Base-by-base conservation (phyloP, 2,329 filamentous ascomycete genomes). In the Penicillium crustosum region DNA sequence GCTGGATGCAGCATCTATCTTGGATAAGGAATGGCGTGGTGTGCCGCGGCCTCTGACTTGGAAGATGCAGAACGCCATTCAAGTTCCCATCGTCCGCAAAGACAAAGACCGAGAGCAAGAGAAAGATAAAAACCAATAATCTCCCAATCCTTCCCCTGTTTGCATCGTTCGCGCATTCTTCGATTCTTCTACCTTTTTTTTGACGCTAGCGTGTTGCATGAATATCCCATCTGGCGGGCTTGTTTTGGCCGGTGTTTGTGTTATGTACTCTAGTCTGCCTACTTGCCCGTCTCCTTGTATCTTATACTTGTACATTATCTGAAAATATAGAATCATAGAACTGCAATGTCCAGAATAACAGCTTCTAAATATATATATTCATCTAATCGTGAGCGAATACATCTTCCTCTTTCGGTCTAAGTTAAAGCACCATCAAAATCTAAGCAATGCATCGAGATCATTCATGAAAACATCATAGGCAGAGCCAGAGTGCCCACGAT, bases 1-100 rank as follows among this genome's bases (percentile, higher is more conserved):
- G 72, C 60, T 78, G 35, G 67, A 73, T 48, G 68, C 73, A 9
- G 76, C 76, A 9, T 58, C 61, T 15, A 58, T 59, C 33, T 43
- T 76, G 33, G 76, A 78, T 55, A 39, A 42, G 4, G 63, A 70
- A 52, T 77, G 74, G 74, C 60, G 56, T 23, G 55, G 45, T 15
- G 45, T 57, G 6, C 68, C 69, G 7, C 62, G 65, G 31, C 65
- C 70, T 2, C 60, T 66, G 36, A 53, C 60, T 5, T 74, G 71
- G 69, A 59, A 72, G 55, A 56, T 75, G 44, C 61, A 74, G 39
- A 71, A 75, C 53, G 66, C 69, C 25, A 72, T 77, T 13, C 53
- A 65, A 10, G 62, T 77, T n/a, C 69, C 69, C 19, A 58, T 73
- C 35, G 54, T 59, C 13, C 58, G 21, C 44, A 38, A 47, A 35